phyloP scores from a whole-genome alignment of 225 moss, liverwort and hornwort species.

The Physcomitrellopsis africana region DNA sequence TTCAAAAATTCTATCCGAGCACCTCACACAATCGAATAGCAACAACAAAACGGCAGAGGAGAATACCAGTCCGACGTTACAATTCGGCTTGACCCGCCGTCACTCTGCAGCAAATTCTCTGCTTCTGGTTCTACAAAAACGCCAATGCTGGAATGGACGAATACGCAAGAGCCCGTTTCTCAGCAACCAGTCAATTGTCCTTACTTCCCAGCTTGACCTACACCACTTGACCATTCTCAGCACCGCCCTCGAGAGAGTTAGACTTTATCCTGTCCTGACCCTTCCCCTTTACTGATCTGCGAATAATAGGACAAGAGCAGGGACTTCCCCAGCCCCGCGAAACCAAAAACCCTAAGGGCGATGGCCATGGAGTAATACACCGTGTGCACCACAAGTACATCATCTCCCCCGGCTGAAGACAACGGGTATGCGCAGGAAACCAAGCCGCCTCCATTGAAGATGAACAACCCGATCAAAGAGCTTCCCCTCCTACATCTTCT shows the following conservation, averaged over 20 bases:
- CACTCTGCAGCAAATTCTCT: slow-evolving; percentile 41
- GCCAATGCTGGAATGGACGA: slow-evolving; percentile 81
- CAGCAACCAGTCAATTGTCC: slow-evolving; percentile 59
- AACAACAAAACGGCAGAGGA: background rate
- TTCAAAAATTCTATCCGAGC: too few species aligned
- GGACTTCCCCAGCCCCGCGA: slow-evolving; percentile 83
- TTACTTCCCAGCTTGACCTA: slow-evolving; percentile 73
- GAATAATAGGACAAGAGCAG: slow-evolving; percentile 69
- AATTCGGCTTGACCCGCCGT: slow-evolving; percentile 42
- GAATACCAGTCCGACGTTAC: slow-evolving; percentile 62
- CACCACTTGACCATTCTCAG: slow-evolving; percentile 65
- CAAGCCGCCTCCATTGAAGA: slow-evolving; percentile 40
- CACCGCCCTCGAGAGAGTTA: slow-evolving; percentile 36
- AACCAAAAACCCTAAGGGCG: slow-evolving; percentile 62
- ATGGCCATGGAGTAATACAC: slow-evolving; percentile 66
- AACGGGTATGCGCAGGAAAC: slow-evolving; percentile 45
- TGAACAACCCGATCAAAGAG: slow-evolving; percentile 44
- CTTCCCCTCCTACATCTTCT: too few species aligned
- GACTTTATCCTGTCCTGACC: slow-evolving; percentile 39
- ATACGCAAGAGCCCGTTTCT: slow-evolving; percentile 77
- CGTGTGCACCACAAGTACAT: slow-evolving; percentile 61
- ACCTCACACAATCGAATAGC: background rate
- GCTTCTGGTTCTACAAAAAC: slow-evolving; percentile 68
- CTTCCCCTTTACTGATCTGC: slow-evolving; percentile 30
- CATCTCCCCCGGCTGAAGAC: too few species aligned